Percentiles rank a stretch among this genome's conserved stretches.
Evolutionary conservation across 208 protist genomes (phyloP).

Genomic region (Leishmania aethiopica): DNA sequence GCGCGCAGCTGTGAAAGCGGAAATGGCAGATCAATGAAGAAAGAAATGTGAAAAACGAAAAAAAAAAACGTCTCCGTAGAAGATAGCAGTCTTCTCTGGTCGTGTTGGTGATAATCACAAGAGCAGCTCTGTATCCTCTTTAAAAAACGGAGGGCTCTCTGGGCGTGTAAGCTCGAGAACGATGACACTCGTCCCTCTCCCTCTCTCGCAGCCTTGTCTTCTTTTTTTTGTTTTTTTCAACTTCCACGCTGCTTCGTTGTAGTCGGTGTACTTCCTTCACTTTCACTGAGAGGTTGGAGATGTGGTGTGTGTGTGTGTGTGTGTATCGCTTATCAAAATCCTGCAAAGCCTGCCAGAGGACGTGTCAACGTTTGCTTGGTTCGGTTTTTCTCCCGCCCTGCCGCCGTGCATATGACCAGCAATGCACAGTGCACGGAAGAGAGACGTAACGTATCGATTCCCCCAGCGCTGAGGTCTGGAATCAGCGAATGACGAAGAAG

Average conservation of each 20-base stretch:
- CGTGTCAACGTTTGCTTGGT: background rate
- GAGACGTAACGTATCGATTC: background rate
- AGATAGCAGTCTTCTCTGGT: background rate
- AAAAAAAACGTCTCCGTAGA: background rate
- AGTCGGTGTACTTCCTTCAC: background rate
- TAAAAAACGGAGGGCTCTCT: background rate
- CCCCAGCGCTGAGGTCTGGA: background rate
- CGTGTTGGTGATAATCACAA: background rate
- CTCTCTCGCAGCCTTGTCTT: background rate
- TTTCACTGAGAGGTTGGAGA: background rate
- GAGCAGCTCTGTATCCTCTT: background rate
- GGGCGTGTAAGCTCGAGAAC: background rate
- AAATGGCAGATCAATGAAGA: background rate
- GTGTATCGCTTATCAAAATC: background rate
- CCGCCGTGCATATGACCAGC: background rate
- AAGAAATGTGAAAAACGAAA: background rate
- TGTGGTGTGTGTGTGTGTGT: constrained; percentile 6
- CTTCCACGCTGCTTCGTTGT: background rate
- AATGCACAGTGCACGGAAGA: background rate
- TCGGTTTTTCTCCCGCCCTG: background rate
- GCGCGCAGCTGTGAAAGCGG: background rate
- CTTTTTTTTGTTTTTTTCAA: background rate
- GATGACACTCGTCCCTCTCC: background rate
- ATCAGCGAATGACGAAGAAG: background rate
- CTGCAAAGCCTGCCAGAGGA: background rate